Evolutionary conservation across 2,329 filamentous ascomycete genomes (phyloP).

Genomic region (Alternaria novae-zelandiae): DNA sequence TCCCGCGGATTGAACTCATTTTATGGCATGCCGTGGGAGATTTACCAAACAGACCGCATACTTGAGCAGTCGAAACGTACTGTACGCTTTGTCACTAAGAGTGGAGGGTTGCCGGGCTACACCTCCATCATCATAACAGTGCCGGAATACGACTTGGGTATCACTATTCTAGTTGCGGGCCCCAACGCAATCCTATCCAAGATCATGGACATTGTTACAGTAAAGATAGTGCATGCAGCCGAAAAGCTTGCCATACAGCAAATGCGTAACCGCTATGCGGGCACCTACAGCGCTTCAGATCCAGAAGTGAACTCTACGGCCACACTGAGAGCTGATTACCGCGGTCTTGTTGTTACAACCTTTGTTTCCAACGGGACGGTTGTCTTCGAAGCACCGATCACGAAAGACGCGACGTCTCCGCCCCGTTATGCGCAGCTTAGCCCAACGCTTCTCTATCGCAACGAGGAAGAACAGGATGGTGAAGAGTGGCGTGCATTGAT

Average conservation of each 20-base stretch:
- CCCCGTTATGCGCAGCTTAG: slow-evolving; percentile 30
- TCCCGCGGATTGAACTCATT: slow-evolving; percentile 46
- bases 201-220: slow-evolving; percentile 39
- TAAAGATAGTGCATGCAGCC: slow-evolving; percentile 39
- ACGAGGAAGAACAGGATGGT: slow-evolving; percentile 35
- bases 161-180: slow-evolving; percentile 51
- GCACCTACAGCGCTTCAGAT: slow-evolving; percentile 29
- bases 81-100: slow-evolving; percentile 55
- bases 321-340: slow-evolving; percentile 32
- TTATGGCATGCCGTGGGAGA: slow-evolving; percentile 59
- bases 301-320: slow-evolving; percentile 35
- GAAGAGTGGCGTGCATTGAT: slow-evolving; percentile 45
- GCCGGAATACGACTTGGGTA: slow-evolving; percentile 53
- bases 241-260: slow-evolving; percentile 41
- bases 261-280: slow-evolving; percentile 35
- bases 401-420: not conserved
- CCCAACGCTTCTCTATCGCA: slow-evolving; percentile 36
- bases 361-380: slow-evolving; percentile 42
- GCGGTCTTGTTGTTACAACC: slow-evolving; percentile 34
- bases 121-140: slow-evolving; percentile 48
- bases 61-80: slow-evolving; percentile 45
- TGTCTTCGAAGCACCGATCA: slow-evolving; percentile 17
- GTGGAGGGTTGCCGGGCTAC: slow-evolving; percentile 53
- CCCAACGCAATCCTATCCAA: slow-evolving; percentile 15
- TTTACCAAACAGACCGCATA: slow-evolving; percentile 51